Evolutionary conservation across 1,139 yeast genomes (phyloP), one percentile per base, ranked within the genome.

Genomic region (Spencermartinsiella ligniputridi): DNA sequence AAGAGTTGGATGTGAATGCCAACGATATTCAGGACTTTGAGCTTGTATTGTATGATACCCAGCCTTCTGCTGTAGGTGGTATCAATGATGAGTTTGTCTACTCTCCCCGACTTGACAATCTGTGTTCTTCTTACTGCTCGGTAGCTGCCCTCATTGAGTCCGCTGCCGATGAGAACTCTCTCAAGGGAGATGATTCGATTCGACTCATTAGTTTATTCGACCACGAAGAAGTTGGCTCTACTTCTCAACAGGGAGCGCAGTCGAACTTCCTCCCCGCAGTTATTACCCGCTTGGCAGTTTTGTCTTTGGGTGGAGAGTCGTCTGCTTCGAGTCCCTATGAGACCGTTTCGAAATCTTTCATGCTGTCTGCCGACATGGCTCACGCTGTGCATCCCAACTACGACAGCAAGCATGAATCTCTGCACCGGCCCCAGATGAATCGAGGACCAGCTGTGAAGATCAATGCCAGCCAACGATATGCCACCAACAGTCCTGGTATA

Each of bases 361-460:
- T 92, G 55, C 67, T 92, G 42, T 90, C 97, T 0, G 88, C 96
- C 0, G 98, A 92, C 63, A 92, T 88, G 81, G 96, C 97, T 1
- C 98, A 92, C 61, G 97, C 96, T 24, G 83, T 90, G 32, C 96
- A 92, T 62, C 98, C 98, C 49, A 92, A 92, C 66, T 92, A 90
- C 64, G 69, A 77, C 8, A 76, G 74, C 42, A 78, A 78, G 56
- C 86, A 92, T 63, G 98, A 92, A 62, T 63, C 77, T 13, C 71
- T 75, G 50, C 95, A 90, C 64, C 79, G 80, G 52, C 97, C 98
- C 1, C 75, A 75, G 44, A 69, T 92, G 50, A 94, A 94, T 60
- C 73, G 74, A 42, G 98, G 98, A 3, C 97, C 97, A 0, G 97
- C 89, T 9, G 79, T 92, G 61, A 92, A 92, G 66, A 70, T 92